Evolutionary conservation across 208 protist genomes (phyloP), one percentile per base, ranked within the genome.

Genomic region (Wallacemonas sp.): DNA sequence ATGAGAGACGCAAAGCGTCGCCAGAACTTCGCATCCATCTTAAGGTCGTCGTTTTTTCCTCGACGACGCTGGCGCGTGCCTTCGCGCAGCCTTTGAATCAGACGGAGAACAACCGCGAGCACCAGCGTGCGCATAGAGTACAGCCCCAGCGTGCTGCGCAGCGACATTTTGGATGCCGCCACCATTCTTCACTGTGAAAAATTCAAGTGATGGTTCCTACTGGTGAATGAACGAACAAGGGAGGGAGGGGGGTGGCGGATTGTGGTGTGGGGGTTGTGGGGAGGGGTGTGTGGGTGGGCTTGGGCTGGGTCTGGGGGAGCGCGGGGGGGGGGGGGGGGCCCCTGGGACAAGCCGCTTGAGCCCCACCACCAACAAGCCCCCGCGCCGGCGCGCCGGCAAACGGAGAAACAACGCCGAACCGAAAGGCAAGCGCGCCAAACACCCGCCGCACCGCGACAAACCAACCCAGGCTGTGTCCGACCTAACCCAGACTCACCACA

Each of bases 1-100:
- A 95, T 60, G 24, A 95, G 74, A 8, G 61, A 68, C 0, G 58
- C 21, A 21, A 95, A 68, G 33, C 85, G 85, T 14, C 76, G 38
- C 65, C 78, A 84, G 48, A 95, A 87, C 21, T 69, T 64, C 17
- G 32, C 17, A 36, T 92, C 74, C 30, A 95, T 39, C 29, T 64
- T 47, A 6, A 77, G 19, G 2, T 67, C 39, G 1, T 76, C 60
- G 1, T 66, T 56, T 44, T 68, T 73, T 17, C 64, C 34, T 21
- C 26, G 32, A 12, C 24, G 57, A 5, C 52, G 47, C 16, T 43
- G 26, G 39, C 66, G 61, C 17, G 44, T 65, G 14, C 64, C 64
- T 17, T 48, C 24, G 43, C 66, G 29, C 12, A 74, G 23, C 0
- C 44, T 55, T 23, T 61, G 33, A 46, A 79, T 19, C 12, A 79